Base-by-base conservation (phyloP, 1,284 basidiomycete genomes). In the Coniferiporia sulphurascens region DNA sequence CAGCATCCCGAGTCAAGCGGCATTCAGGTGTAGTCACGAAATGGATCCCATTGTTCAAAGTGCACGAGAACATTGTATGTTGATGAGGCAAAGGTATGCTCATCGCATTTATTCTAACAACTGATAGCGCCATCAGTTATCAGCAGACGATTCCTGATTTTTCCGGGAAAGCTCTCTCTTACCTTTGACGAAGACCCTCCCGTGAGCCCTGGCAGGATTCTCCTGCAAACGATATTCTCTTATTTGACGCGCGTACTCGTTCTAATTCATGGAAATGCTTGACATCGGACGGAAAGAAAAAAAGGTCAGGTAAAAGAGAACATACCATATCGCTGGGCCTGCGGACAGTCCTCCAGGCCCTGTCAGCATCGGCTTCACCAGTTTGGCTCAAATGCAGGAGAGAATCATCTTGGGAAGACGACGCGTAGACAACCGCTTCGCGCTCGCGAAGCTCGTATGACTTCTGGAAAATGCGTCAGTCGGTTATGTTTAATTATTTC, bases 1-100 rank as follows among this genome's bases (percentile, higher is more conserved):
- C 78, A 57, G 83, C 84, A 32, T 89, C 85, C 43, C 78, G 74
- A 35, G 74, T 76, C 2, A 98, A 75, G 9, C 77, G 75, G 46
- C 80, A 81, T 66, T 93, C 91, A 0, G 93, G 94, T 0, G 95
- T 98, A 4, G 92, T 93, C 58, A 99, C 96, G 65, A 90, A 95
- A 73, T 98, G 95, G 60, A 97, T 94, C 7, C 95, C 95, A 67
- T 98, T 98, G 74, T 98, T 96, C 61, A 99, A 78, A 0, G 93
- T 94, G 69, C 93, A 92, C n/a, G 87, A 88, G 65, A 98, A 80
- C 38, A 76, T 79, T 0, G 95, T 95, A 0, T 83, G 75, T 63
- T 91, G 79, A 15, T 75, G 74, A 0, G 93, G 93, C 10, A 96
- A 65, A 1, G 93, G 93, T 27, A 95, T 73, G 61, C 81, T 77